Evolutionary conservation across 1,139 yeast species (phyloP), one percentile per base, ranked within the genome.

Genomic region (Lipomyces yarrowii): DNA sequence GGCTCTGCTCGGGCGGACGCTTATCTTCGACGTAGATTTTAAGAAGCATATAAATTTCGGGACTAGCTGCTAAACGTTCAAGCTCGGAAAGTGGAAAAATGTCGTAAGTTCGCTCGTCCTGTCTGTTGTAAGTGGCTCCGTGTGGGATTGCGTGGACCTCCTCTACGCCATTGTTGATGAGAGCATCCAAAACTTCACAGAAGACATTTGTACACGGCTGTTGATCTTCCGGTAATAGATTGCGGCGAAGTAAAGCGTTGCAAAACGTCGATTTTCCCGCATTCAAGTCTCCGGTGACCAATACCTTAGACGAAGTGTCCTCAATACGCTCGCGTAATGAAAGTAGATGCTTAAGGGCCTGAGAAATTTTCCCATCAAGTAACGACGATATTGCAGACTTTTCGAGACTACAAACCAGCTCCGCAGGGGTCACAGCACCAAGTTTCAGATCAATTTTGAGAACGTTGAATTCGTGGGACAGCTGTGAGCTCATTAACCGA

Each of bases 171-270:
- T 82, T 80, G 74, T 94, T 94, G 63, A 88, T 92, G 56, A 86
- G 82, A 11, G 94, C 91, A 76, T 94, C 98, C 26, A 91, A 81
- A 2, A 96, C 96, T 77, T 96, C 99, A 77, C 98, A 93, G 74
- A 96, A 96, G 0, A 96, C 98, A 65, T 91, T 88, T 0, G 99
- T 96, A 73, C 98, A 93, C 0, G 99, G 99, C 74, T 96, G 97
- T 75, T 96, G 99, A 77, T 96, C 99, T 73, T 90, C 97, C 0
- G 99, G 99, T 60, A 94, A 80, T 1, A 96, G 78, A 63, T 86
- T 85, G 68, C 96, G 84, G 71, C 96, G 83, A 70, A 96, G 80
- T 60, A 96, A 80, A 0, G 98, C 96, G 75, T 96, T 96, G 78
- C 99, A 96, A 73, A 96, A 91, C 0, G 97, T 90, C 0, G 98